Evolutionary conservation across 2,329 filamentous ascomycete species (phyloP), one percentile per base, ranked within the genome.

Genomic region (Penicillium hesseltinei): DNA sequence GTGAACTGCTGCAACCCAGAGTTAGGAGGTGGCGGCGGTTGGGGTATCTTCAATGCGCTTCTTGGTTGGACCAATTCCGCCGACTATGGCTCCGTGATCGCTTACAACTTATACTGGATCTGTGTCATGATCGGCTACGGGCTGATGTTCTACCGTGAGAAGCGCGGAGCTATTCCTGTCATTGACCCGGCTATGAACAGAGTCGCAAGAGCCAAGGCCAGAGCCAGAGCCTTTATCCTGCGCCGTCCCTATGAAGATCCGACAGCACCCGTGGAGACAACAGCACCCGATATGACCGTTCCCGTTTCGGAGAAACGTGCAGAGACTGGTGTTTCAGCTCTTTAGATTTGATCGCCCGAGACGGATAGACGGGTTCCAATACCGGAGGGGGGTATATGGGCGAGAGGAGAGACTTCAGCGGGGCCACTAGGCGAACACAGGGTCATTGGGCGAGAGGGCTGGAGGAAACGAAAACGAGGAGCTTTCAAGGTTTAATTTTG

Each of bases 61-160:
- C 80, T 96, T 11, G 91, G 92, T 56, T 96, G 91, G 91, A 84
- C 86, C 63, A 96, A 96, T 78, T 91, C 88, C 15, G 92, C 90
- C 7, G 95, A 91, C 3, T 92, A 92, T 66, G 90, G 91, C 49
- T 92, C 90, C 0, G 88, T 96, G 63, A 85, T 96, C 61, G 86
- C 88, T 1, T 96, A 96, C 78, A 94, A 94, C 70, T 54, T 93
- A 15, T 96, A 95, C 78, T 96, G 91, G 91, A 48, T 66, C 19
- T 50, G 49, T 29, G 61, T 66, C 27, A 66, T 66, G 50, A 36
- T 65, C 13, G 61, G 51, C 13, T 66, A 64, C 15, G 51, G 33
- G 2, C 38, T 62, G 51, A 66, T 66, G 64, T 56, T 59, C 23
- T 59, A 58, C 40, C 61, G 61, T 11, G 64, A 66, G 51, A 58